Evolutionary conservation across 768 basidiomycete genomes (phyloP), one percentile per base, ranked within the genome.

Genomic region (Psilocybe sp.): DNA sequence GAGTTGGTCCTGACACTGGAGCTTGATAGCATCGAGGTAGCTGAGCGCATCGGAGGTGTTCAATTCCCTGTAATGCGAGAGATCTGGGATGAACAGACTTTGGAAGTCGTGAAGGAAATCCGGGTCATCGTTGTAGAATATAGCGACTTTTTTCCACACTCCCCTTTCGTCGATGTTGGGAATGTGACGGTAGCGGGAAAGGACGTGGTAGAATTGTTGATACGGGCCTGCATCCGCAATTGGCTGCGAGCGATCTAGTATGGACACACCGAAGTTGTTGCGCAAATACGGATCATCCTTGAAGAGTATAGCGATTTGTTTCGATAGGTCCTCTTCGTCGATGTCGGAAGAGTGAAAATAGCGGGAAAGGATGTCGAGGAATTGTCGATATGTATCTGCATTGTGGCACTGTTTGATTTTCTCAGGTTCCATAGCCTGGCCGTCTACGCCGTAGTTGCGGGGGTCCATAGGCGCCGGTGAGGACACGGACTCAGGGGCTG

Each of bases 21-120:
- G 71, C 72, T 97, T 97, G 70, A 97, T 93, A 20, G 88, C 89
- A 64, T 97, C 93, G 53, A 97, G 81, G 62, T 96, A 97, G 62
- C 84, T 87, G 58, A 96, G 76, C 28, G 93, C 93, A 66, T 97
- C 93, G n/a, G n/a, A n/a, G n/a, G n/a, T n/a, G n/a, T n/a, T n/a
- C n/a, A n/a, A n/a, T n/a, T n/a, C n/a, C n/a, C n/a, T n/a, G n/a
- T n/a, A n/a, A n/a, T n/a, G n/a, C n/a, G n/a, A n/a, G n/a, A n/a
- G n/a, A n/a, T n/a, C n/a, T n/a, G n/a, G n/a, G n/a, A n/a, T n/a
- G n/a, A n/a, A n/a, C n/a, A n/a, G n/a, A n/a, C n/a, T n/a, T n/a
- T n/a, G n/a, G n/a, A n/a, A n/a, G n/a, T n/a, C n/a, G n/a, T n/a
- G n/a, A n/a, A n/a, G n/a, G n/a, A n/a, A n/a, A n/a, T n/a, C n/a